Evolutionary conservation across 192 early-diverging fungal genomes (phyloP).

Genomic region (Polychytrium aggregatum): DNA sequence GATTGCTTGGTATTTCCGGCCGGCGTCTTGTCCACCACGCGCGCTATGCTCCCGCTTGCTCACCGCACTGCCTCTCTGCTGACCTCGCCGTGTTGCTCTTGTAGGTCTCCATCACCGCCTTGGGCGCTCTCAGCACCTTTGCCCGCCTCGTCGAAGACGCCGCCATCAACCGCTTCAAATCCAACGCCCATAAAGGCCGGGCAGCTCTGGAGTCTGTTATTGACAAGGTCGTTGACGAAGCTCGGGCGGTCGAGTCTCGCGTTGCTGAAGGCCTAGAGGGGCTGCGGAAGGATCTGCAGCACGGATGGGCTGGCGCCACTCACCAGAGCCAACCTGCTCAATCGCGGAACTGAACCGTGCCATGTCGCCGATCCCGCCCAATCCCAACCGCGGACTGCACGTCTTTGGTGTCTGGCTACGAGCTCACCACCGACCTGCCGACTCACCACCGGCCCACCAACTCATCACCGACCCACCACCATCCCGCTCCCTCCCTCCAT

Average conservation of each 20-base stretch:
- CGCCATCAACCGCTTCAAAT: constrained; percentile 72
- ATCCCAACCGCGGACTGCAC: no score
- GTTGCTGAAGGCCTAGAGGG: constrained; percentile 14
- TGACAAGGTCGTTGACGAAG: constrained; percentile 34
- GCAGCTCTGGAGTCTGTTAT: constrained; percentile 78
- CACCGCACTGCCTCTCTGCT: not conserved
- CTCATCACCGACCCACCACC: no score
- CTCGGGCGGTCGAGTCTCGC: constrained; percentile 10
- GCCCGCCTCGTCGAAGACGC: constrained; percentile 70
- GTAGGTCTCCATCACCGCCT: constrained; percentile 70
- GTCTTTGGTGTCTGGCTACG: no score
- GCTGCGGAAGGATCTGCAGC: no score
- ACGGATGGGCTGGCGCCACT: no score
- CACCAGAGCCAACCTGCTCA: no score
- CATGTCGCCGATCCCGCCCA: no score
- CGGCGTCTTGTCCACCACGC: constrained; percentile 4
- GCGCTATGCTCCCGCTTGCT: constrained; percentile 2
- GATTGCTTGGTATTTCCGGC: not conserved
- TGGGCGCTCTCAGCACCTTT: constrained; percentile 42
- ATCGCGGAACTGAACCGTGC: no score
- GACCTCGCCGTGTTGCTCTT: constrained; percentile 55
- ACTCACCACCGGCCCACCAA: no score
- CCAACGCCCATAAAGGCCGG: constrained; percentile 78
- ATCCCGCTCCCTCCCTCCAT: no score
- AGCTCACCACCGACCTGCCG: no score